Evolutionary conservation across 2,329 filamentous ascomycete species (phyloP).

Genomic region (Sporothrix pallida): DNA sequence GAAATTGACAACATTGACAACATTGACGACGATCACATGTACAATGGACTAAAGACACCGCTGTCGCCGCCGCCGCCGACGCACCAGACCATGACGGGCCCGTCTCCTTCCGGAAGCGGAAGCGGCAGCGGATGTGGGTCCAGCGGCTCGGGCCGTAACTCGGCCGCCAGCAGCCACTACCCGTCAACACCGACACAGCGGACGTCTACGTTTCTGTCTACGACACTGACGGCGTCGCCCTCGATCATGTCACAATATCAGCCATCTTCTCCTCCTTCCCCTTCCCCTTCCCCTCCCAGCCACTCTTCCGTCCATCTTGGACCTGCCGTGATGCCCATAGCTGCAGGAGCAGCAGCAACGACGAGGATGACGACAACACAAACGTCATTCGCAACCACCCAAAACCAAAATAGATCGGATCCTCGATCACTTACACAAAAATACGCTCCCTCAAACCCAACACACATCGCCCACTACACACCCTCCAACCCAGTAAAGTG

Average conservation of each 20-base stretch:
- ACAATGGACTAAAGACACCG: constrained; percentile 31
- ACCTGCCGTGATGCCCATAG: constrained; percentile 37
- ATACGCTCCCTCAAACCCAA: constrained; percentile 6
- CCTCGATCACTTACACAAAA: constrained; percentile 27
- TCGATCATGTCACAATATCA: constrained; percentile 4
- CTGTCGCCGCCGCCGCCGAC: constrained; percentile 36
- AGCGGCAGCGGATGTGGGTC: neutral
- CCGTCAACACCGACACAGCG: constrained; percentile 22
- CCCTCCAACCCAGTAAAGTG: neutral
- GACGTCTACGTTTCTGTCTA: constrained; percentile 31
- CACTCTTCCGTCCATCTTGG: constrained; percentile 27
- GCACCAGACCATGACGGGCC: constrained; percentile 29
- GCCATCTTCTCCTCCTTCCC: neutral
- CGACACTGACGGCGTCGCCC: constrained; percentile 18
- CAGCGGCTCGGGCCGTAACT: neutral
- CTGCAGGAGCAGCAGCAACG: neutral
- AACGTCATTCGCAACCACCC: neutral
- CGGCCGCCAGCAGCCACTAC: constrained; percentile 26
- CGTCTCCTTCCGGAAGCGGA: neutral
- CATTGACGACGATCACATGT: constrained; percentile 14
- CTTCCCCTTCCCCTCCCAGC: neutral
- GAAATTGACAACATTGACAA: constrained; percentile 1
- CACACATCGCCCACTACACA: neutral
- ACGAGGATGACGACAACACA: neutral
- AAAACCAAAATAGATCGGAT: neutral